Evolutionary conservation across 495 filamentous ascomycete genomes (phyloP), one percentile per base, ranked within the genome.

Genomic region (Aspergillus incahuasiensis): DNA sequence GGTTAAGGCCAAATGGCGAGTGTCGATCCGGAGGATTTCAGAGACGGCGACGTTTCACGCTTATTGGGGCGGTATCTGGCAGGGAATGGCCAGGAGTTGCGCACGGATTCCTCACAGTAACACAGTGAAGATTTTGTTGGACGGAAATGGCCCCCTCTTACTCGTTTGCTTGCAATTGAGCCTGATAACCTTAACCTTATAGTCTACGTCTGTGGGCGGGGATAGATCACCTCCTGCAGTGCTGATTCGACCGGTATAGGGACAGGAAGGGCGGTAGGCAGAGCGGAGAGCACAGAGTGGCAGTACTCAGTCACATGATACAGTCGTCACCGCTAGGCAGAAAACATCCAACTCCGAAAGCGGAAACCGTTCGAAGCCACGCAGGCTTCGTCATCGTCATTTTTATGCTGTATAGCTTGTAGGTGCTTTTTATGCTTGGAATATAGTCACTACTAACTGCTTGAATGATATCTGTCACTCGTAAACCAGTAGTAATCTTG

Each of bases 1-100:
- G 12, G 47, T 41, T 46, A 34, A 50, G 53, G 52, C 48, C 48
- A 58, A 53, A 52, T 53, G 55, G 55, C 49, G 51, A 50, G 12
- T 59, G 56, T 54, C 56, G 51, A 54, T 52, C 48, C 43, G 48
- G 45, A 50, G 11, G 46, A 44, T 44, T 35, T 56, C 16, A 21
- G 48, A 28, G 5, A 46, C 8, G 15, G 12, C 38, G 19, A 34
- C 42, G 48, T 56, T 56, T 56, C 54, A 50, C 54, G 45, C 51
- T 28, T 46, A 21, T 40, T 40, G 13, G 34, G 48, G 20, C 21
- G 48, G 21, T 39, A 32, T 39, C 35, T 12, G 21, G n/a, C 18
- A n/a, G n/a, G 44, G 24, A 30, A 32, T 22, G 19, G 19, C 22
- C 18, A 20, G 18, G 42, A 13, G n/a, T n/a, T n/a, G n/a, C n/a